A percentile compares a stretch with the other conserved stretches of the same genome.
These are phyloP conservation scores for Colletotrichum plurivorum DNA, from an alignment of 2,329 filamentous ascomycete genomes.

Conservation along the genomic window DNA sequence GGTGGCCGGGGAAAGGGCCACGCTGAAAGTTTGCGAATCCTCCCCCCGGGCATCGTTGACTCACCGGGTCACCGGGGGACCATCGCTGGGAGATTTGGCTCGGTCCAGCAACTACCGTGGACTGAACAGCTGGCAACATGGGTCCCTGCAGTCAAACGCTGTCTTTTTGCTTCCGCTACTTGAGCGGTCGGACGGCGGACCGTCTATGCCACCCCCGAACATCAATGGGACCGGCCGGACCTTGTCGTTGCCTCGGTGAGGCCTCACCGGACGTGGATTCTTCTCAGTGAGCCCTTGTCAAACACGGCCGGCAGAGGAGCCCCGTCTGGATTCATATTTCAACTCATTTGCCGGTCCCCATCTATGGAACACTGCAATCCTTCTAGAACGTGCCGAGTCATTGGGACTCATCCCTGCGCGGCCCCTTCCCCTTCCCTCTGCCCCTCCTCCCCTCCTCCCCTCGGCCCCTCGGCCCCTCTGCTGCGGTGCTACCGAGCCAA, in stretches of 20 bases:
- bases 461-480: slow-evolving; percentile 15
- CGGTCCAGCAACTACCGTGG: slow-evolving; percentile 27
- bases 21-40: slow-evolving; percentile 7
- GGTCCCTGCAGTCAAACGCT: background rate
- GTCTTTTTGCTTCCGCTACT: background rate
- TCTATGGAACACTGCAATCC: slow-evolving; percentile 26
- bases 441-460: slow-evolving; percentile 4
- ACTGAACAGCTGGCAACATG: slow-evolving; percentile 9
- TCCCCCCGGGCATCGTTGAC: slow-evolving; percentile 23
- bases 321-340: slow-evolving; percentile 12
- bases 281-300: slow-evolving; percentile 18
- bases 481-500: slow-evolving; percentile 31
- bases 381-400: slow-evolving; percentile 36
- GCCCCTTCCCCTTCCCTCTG: slow-evolving; percentile 3
- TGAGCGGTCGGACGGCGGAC: background rate
- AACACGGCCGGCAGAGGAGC: slow-evolving; percentile 13
- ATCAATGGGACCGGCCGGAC: background rate
- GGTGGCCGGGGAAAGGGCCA: slow-evolving; percentile 16
- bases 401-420: slow-evolving; percentile 13
- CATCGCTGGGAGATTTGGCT: slow-evolving; percentile 26
- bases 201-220: slow-evolving; percentile 7
- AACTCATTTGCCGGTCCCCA: slow-evolving; percentile 30
- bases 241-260: slow-evolving; percentile 24
- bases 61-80: slow-evolving; percentile 30
- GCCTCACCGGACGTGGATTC: slow-evolving; percentile 26